Conservation (phyloP, 2,329 filamentous ascomycete genomes). For the Fusarium phyllophilum region DNA sequence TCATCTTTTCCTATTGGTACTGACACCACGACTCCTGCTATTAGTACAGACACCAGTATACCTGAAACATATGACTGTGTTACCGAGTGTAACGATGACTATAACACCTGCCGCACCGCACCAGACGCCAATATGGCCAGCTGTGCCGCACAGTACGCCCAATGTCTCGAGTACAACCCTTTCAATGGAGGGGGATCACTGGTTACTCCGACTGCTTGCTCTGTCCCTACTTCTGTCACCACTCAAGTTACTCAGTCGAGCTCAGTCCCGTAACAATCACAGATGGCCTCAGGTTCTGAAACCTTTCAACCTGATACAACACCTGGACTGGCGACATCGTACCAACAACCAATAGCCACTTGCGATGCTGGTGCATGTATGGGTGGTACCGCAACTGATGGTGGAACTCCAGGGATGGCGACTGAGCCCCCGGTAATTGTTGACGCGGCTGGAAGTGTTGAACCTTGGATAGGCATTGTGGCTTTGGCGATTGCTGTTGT, state of each 20-base stretch:
- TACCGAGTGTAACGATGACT: not conserved
- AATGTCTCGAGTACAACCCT: conserved; percentile 12
- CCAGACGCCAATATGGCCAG: not conserved
- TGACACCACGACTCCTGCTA: not conserved
- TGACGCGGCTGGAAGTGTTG: not conserved
- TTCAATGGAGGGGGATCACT: conserved; percentile 1
- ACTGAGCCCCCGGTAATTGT: not conserved
- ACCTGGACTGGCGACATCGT: not conserved
- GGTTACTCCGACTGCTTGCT: conserved; percentile 6
- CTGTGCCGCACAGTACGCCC: conserved; percentile 3
- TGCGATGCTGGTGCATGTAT: not conserved
- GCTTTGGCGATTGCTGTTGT: not conserved
- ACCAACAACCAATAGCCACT: not conserved
- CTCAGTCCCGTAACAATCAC: not conserved
- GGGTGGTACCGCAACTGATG: not conserved
- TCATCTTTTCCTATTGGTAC: not conserved
- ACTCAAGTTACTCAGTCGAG: not conserved
- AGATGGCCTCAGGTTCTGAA: not conserved
- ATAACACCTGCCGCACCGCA: not conserved
- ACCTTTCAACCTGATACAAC: not conserved
- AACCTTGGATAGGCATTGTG: not conserved
- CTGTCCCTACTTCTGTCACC: not conserved
- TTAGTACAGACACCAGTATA: not conserved
- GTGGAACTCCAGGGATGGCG: not conserved
- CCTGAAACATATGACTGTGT: conserved; percentile 13